phyloP scores from a whole-genome alignment of 2,329 filamentous ascomycete genomes.

The Clarireedia hainanense region DNA sequence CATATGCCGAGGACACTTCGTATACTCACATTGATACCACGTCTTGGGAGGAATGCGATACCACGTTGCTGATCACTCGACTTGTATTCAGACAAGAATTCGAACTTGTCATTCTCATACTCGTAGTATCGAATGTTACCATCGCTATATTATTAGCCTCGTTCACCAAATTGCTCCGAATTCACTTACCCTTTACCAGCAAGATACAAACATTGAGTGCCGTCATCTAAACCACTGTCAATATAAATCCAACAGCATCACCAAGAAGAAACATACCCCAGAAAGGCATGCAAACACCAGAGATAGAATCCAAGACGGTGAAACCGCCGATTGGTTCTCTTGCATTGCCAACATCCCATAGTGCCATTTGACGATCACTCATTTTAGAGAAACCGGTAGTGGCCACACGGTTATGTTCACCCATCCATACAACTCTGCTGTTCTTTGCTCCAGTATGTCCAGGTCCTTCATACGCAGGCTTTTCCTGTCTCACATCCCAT shows the following conservation, averaged over 20 bases:
- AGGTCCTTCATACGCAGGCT: conserved; percentile 70
- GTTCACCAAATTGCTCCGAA: neutral
- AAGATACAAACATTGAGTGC: conserved; percentile 89
- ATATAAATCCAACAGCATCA: conserved; percentile 17
- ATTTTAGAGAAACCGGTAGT: conserved; percentile 97
- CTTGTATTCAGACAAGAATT: conserved; percentile 95
- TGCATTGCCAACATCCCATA: conserved; percentile 85
- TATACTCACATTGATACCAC: conserved; percentile 72
- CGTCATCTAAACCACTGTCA: conserved; percentile 54
- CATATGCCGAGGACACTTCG: neutral
- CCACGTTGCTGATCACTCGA: conserved; percentile 92
- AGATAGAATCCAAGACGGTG: conserved; percentile 85
- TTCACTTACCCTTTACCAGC: conserved; percentile 83
- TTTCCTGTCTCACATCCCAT: conserved; percentile 95
- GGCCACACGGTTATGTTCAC: conserved; percentile 90
- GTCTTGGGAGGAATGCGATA: conserved; percentile 88
- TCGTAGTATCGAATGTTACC: conserved; percentile 99
- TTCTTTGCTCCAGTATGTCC: conserved; percentile 95
- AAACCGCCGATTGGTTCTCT: conserved; percentile 83
- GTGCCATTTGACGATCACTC: conserved; percentile 91
- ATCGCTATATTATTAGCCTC: conserved; percentile 50
- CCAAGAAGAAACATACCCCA: conserved; percentile 54
- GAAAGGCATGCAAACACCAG: conserved; percentile 98
- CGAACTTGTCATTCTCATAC: conserved; percentile 97
- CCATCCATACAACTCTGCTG: conserved; percentile 93